phyloP scores from a whole-genome alignment of 2,329 filamentous ascomycete genomes.

The Botrytis cinerea region DNA sequence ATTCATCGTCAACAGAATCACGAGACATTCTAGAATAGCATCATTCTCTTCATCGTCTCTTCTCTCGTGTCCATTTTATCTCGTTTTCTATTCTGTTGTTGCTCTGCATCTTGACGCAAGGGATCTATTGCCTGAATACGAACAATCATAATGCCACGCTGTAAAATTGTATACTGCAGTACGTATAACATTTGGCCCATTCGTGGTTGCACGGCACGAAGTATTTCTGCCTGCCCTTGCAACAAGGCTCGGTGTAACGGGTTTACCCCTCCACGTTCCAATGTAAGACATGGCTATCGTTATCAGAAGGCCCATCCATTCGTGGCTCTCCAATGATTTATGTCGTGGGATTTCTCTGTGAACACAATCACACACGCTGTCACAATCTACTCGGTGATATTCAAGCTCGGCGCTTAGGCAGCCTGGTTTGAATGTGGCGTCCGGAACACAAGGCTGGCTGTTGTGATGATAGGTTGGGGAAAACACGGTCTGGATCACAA shows the following conservation, averaged over 20 bases:
- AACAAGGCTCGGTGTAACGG: slow-evolving; percentile 1
- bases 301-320: slow-evolving; percentile 10
- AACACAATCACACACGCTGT: slow-evolving; percentile 5
- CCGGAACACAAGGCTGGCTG: slow-evolving; percentile 8
- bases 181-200: slow-evolving; percentile 1
- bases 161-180: slow-evolving; percentile 6
- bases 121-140: slow-evolving; percentile 3
- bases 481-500: background rate
- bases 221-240: slow-evolving; percentile 2
- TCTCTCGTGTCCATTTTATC: slow-evolving; percentile 2
- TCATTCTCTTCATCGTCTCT: background rate
- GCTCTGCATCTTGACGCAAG: background rate
- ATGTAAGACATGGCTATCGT: background rate
- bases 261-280: slow-evolving; percentile 6
- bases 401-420: slow-evolving; percentile 3
- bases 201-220: background rate
- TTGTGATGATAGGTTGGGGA: slow-evolving; percentile 9
- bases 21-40: background rate
- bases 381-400: slow-evolving; percentile 1
- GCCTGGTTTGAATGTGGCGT: slow-evolving; percentile 7
- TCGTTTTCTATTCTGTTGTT: background rate
- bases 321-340: background rate
- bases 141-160: slow-evolving; percentile 7
- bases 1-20: background rate
- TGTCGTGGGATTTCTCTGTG: background rate